Evolutionary conservation across 2,329 filamentous ascomycete genomes (phyloP).

Genomic region (Fusarium globosum): DNA sequence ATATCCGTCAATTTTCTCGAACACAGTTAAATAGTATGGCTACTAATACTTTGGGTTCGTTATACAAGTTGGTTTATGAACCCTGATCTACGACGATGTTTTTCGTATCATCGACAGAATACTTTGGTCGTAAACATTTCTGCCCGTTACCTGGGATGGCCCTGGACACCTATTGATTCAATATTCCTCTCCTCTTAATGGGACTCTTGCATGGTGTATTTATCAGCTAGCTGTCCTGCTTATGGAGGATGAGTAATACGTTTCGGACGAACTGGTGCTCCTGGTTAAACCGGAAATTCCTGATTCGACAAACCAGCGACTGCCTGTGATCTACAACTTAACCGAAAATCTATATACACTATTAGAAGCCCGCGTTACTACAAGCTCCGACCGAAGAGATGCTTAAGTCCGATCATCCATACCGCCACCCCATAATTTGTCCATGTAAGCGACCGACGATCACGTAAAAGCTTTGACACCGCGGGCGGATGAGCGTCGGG

Average conservation of each 20-base stretch:
- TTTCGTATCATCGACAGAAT: not conserved
- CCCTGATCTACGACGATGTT: not conserved
- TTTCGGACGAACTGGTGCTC: not conserved
- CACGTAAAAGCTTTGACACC: not conserved
- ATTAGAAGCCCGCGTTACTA: not conserved
- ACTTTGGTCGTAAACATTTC: not conserved
- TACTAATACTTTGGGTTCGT: not conserved
- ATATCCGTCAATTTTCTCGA: rapidly evolving
- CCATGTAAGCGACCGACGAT: not conserved
- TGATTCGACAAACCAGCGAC: not conserved
- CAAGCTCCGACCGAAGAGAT: not conserved
- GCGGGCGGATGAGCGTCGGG: not conserved
- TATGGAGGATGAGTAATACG: not conserved
- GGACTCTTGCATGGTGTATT: not conserved
- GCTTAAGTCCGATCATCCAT: not conserved
- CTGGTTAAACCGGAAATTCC: not conserved
- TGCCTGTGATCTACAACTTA: not conserved
- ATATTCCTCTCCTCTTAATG: too few relatives aligned
- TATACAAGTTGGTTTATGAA: too few relatives aligned
- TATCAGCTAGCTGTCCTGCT: not conserved
- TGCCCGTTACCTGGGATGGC: not conserved
- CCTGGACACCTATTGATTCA: too few relatives aligned
- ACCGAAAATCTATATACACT: too few relatives aligned
- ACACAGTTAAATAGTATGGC: not conserved
- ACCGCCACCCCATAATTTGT: not conserved